Conservation (phyloP, 2,329 filamentous ascomycete genomes). For the Apiospora saccharicola region DNA sequence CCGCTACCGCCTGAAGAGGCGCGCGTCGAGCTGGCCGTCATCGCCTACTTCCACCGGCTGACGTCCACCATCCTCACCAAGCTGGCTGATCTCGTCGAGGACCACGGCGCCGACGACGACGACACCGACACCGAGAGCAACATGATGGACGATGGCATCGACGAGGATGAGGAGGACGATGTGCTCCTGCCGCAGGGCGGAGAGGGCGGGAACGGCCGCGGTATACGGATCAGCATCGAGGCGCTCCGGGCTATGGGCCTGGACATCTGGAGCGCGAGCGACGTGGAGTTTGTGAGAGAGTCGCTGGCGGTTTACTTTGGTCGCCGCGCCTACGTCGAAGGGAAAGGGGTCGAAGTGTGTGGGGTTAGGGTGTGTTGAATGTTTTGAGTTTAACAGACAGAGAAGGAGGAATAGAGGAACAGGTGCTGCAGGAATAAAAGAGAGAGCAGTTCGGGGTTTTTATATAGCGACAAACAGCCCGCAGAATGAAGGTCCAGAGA, state of each 20-base stretch:
- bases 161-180: constrained; percentile 45
- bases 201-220: constrained; percentile 47
- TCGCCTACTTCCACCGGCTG: constrained; percentile 82
- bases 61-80: constrained; percentile 71
- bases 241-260: constrained; percentile 77
- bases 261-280: constrained; percentile 77
- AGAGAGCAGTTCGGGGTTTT: neutral
- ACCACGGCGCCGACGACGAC: constrained; percentile 27
- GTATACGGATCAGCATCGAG: constrained; percentile 66
- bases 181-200: constrained; percentile 33
- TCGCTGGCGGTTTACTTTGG: constrained; percentile 72
- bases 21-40: constrained; percentile 71
- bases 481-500: neutral
- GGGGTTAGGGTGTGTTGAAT: constrained; percentile 71
- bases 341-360: constrained; percentile 76
- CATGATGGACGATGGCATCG: constrained; percentile 28
- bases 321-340: constrained; percentile 67
- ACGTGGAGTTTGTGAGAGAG: constrained; percentile 73
- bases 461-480: neutral
- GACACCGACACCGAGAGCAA: constrained; percentile 19
- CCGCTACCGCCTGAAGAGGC: constrained; percentile 48
- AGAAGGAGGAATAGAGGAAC: neutral
- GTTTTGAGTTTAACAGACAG: neutral
- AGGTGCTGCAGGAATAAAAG: constrained; percentile 9
- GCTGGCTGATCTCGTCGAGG: constrained; percentile 53